Conservation (phyloP, 2,329 filamentous ascomycete genomes). For the Fusarium marasasianum region DNA sequence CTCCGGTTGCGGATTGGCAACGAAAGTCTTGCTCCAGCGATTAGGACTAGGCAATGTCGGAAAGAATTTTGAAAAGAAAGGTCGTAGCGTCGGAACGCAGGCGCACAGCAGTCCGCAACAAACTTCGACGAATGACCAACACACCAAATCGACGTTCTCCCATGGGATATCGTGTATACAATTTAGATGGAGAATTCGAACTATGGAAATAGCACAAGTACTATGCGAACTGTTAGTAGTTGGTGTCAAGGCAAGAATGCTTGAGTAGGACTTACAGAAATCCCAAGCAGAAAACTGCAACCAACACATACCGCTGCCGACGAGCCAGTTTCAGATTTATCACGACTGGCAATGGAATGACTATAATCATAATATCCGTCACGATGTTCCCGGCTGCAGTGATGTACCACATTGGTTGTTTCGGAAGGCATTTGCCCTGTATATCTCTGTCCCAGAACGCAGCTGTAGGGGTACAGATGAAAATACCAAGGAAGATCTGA, state of each 20-base stretch:
- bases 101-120: not conserved
- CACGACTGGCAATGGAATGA: not conserved
- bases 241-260: fast-evolving
- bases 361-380: not conserved
- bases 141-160: not conserved
- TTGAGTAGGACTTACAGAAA: not conserved
- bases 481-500: not conserved
- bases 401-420: not conserved
- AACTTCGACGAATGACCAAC: not conserved
- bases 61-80: not conserved
- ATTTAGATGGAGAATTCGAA: not conserved
- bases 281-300: not conserved
- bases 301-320: not conserved
- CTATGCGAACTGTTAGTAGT: not conserved
- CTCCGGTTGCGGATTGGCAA: not conserved
- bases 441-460: not conserved
- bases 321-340: not conserved
- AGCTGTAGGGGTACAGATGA: not conserved
- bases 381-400: not conserved
- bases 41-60: not conserved
- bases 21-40: not conserved
- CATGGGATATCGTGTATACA: not conserved
- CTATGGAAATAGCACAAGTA: not conserved
- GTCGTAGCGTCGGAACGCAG: not conserved
- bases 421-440: not conserved